phyloP scores from a whole-genome alignment of 169 alveolate species.

The Perkinsus marinus region DNA sequence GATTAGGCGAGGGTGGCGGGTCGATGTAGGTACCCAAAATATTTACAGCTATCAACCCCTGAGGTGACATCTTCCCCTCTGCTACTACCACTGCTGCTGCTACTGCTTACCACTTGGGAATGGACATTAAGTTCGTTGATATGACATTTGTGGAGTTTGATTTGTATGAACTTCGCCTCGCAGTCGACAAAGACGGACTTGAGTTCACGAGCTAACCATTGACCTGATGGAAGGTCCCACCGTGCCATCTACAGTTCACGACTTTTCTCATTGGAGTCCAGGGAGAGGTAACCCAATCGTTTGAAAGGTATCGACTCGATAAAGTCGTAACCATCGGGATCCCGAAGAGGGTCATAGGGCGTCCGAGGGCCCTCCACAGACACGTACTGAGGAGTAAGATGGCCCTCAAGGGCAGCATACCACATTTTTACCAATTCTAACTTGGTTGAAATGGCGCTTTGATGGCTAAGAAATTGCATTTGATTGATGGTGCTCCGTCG shows the following conservation, averaged over 20 bases:
- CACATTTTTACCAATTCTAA: constrained; percentile 40
- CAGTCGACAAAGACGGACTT: constrained; percentile 72
- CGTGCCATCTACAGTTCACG: constrained; percentile 10
- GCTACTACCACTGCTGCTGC: no score
- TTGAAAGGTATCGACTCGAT: constrained; percentile 33
- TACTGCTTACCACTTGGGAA: constrained; percentile 61
- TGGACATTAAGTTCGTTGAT: constrained; percentile 60
- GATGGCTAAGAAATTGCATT: constrained; percentile 73
- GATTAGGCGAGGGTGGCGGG: neutral
- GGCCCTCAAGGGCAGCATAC: constrained; percentile 48
- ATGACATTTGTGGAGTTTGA: constrained; percentile 64
- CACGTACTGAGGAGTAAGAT: neutral
- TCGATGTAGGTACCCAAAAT: neutral
- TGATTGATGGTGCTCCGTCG: constrained; percentile 14
- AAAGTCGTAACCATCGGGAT: neutral
- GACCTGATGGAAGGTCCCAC: neutral
- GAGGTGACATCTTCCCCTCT: neutral
- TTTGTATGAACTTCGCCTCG: constrained; percentile 46
- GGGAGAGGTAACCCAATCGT: constrained; percentile 68
- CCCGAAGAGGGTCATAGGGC: neutral
- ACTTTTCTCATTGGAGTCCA: constrained; percentile 71
- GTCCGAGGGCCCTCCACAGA: neutral
- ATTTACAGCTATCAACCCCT: neutral
- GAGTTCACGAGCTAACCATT: constrained; percentile 64
- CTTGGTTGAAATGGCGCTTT: constrained; percentile 61